These are phyloP conservation scores for Setomelanomma holmii DNA, from an alignment of 2,329 filamentous ascomycete genomes.

Conservation along the genomic window DNA sequence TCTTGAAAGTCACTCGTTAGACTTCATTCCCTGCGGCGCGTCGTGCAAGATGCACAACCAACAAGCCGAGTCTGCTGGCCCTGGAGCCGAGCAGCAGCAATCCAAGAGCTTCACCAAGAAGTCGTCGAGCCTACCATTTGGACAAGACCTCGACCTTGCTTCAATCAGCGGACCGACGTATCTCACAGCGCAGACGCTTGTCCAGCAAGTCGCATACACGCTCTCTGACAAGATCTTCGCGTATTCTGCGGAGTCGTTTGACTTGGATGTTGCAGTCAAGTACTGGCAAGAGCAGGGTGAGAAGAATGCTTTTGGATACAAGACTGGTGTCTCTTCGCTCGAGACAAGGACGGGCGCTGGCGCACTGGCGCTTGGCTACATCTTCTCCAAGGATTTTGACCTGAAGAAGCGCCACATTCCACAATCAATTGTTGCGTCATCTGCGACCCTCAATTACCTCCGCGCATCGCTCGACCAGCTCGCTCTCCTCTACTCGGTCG, in stretches of 20 bases:
- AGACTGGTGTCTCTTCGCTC: conserved; percentile 78
- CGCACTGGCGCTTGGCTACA: conserved; percentile 90
- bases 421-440: conserved; percentile 87
- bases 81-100: conserved; percentile 38
- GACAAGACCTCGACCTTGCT: conserved; percentile 58
- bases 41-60: conserved; percentile 46
- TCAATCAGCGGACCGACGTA: conserved; percentile 87
- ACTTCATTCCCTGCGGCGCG: conserved; percentile 14
- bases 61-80: conserved; percentile 46
- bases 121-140: conserved; percentile 61
- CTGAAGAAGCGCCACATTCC: conserved; percentile 88
- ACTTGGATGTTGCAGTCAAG: conserved; percentile 83
- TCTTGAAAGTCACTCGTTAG: background rate
- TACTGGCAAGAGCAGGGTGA: conserved; percentile 75
- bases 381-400: conserved; percentile 97
- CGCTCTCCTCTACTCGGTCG: conserved; percentile 86
- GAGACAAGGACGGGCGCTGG: conserved; percentile 91
- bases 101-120: conserved; percentile 50
- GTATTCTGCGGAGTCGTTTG: conserved; percentile 92
- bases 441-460: conserved; percentile 79
- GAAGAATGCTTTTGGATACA: conserved; percentile 81
- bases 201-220: conserved; percentile 95
- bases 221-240: conserved; percentile 97
- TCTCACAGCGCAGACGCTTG: conserved; percentile 87
- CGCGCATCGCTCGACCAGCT: conserved; percentile 89